Evolutionary conservation across 129 eudicot genomes (phyloP).

Genomic region (Smallanthus sonchifolius): DNA sequence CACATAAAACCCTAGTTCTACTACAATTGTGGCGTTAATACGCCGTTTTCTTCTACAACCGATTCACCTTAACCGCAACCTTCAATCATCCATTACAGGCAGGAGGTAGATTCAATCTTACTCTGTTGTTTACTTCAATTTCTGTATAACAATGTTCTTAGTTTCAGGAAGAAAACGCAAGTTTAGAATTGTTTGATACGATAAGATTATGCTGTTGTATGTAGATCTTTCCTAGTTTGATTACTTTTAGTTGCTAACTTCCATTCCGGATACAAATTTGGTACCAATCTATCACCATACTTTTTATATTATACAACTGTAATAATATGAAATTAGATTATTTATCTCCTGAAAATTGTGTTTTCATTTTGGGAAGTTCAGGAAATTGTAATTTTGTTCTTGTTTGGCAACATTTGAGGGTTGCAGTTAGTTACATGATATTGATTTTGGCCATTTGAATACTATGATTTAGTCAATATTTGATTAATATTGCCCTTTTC

Average conservation of each 20-base stretch:
- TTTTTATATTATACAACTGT: background rate
- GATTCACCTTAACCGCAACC: conserved; percentile 11
- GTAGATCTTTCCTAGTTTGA: background rate
- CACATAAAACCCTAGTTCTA: conserved; percentile 20
- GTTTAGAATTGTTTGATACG: background rate
- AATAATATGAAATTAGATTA: background rate
- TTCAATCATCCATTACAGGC: conserved; percentile 16
- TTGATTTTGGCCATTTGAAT: background rate
- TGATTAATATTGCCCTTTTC: background rate
- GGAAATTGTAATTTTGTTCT: background rate
- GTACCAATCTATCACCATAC: background rate
- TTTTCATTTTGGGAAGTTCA: background rate
- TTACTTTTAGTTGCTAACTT: background rate
- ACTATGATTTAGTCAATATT: background rate
- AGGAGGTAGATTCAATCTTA: conserved; percentile 18
- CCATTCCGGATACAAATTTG: background rate
- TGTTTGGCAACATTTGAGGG: background rate
- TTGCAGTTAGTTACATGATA: background rate
- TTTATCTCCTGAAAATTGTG: background rate
- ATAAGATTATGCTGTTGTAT: background rate
- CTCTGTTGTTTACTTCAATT: background rate
- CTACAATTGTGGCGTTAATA: conserved; percentile 27
- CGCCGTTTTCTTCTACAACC: conserved; percentile 13
- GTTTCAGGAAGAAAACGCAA: background rate
- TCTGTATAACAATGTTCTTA: background rate